Evolutionary conservation across 75 land plant genomes (phyloP), one percentile per base, ranked within the genome.

Genomic region (Sequoia sempervirens): DNA sequence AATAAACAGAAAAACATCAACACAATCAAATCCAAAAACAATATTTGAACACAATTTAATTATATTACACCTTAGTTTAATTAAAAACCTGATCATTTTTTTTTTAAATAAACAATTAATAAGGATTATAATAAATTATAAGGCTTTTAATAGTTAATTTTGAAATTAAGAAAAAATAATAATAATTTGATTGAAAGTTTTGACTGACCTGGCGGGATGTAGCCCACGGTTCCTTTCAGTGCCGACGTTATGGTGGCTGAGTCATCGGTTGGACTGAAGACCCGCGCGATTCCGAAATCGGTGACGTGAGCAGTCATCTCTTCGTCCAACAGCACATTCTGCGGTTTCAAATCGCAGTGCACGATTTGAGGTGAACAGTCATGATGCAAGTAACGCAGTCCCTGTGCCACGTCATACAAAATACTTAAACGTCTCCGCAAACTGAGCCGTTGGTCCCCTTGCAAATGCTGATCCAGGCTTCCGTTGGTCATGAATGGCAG

Each of bases 401-500:
- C 83, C 3, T 38, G 75, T 4, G 83, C 79, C 13, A 82, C 83
- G 14, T 69, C 70, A 11, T 66, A 34, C 10, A 75, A 41, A 50
- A 89, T 84, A 75, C 78, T 23, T n/a, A 87, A 43, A 47, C 88
- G 30, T 43, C 68, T 43, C 2, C 82, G 70, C 89, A 84, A 83
- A 8, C 80, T 70, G 81, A 82, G 56, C 5, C 37, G 40, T 2
- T 5, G 40, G 4, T 23, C 79, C 34, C 20, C 34, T 26, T 89
- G 89, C 69, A 89, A n/a, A 34, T 61, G 84, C 12, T 9, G 17
- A 54, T 88, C 85, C 37, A 88, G 83, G 56, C 73, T 86, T 26
- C 88, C 90, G 20, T 87, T 88, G 4, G 83, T 82, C 83, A 74
- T 80, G 17, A 87, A 84, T 79, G 87, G 86, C 85, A 88, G 17